Conservation (phyloP, 306 rosid genomes). For the Trifolium pratense region DNA sequence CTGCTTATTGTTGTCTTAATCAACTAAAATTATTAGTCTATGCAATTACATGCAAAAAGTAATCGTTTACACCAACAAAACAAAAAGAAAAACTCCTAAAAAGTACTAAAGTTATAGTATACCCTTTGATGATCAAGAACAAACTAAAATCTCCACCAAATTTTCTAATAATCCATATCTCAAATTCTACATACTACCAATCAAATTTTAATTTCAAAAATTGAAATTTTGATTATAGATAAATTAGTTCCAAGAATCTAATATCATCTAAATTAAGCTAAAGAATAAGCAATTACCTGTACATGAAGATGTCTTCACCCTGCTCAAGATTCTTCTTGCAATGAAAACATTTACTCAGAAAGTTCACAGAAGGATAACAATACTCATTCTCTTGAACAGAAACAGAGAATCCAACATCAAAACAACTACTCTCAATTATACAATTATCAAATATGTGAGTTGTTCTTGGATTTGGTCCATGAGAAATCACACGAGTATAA, state of each 20-base stretch:
- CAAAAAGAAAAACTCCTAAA: too few relatives aligned
- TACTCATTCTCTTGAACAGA: slow-evolving; percentile 35
- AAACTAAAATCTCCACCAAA: neutral
- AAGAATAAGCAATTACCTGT: slow-evolving; percentile 63
- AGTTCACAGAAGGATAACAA: slow-evolving; percentile 52
- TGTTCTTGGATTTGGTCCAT: slow-evolving; percentile 81
- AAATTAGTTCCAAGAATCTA: neutral
- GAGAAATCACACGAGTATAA: slow-evolving; percentile 79
- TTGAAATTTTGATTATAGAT: neutral
- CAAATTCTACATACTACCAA: slow-evolving; percentile 4
- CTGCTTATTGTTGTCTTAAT: too few relatives aligned
- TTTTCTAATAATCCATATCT: neutral
- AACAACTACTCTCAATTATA: slow-evolving; percentile 65
- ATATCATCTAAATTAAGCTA: too few relatives aligned
- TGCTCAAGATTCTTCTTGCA: slow-evolving; percentile 77
- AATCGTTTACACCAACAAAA: too few relatives aligned
- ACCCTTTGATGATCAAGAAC: slow-evolving; percentile 22
- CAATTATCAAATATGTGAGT: slow-evolving; percentile 78
- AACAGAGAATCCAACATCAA: slow-evolving; percentile 49
- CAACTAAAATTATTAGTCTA: too few relatives aligned
- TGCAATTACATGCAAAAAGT: too few relatives aligned
- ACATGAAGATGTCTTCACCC: slow-evolving; percentile 90
- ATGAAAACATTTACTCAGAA: slow-evolving; percentile 72
- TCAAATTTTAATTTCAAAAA: slow-evolving; percentile 13
- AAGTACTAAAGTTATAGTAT: too few relatives aligned